Evolutionary conservation across 2,329 filamentous ascomycete species (phyloP), one percentile per base, ranked within the genome.

Genomic region (Cladosporium halotolerans): DNA sequence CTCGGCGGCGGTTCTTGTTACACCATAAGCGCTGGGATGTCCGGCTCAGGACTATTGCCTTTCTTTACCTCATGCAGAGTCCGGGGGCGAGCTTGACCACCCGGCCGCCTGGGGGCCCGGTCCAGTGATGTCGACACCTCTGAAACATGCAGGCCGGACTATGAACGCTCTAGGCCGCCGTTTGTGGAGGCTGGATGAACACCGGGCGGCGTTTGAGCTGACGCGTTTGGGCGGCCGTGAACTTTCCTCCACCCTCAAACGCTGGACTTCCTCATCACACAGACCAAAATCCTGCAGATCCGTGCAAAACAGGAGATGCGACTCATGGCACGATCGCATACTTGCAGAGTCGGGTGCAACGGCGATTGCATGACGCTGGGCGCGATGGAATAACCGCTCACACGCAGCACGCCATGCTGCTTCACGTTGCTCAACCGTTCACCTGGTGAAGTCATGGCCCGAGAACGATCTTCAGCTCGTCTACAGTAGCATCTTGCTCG

Each of bases 81-180:
- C 16, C 31, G 19, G 18, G 48, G 36, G 19, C 11, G n/a, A 33
- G n/a, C 38, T 14, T 10, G 23, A 14, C 16, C 36, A 13, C 36
- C 18, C 13, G 16, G n/a, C 4, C 40, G 13, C 43, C 40, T 39
- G 28, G 31, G 38, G 43, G 48, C 16, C 48, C 32, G 14, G 8
- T 14, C n/a, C 36, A 14, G 9, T 19, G 28, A 50, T 43, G 31
- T 19, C 14, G 48, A 43, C 31, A 14, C 3, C n/a, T 18, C 16
- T 51, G 48, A 51, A 51, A 51, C 48, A 44, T 51, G 40, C 40
- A 44, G 41, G 13, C 32, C 38, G 38, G 36, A 33, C 46, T 41
- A 41, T 10, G 36, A 42, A 49, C 45, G 33, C 18, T 4, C 16
- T 13, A 31, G 9, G 9, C 16, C 9, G 18, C 14, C 33, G 23